phyloP scores from a whole-genome alignment of 805 yeast species.

The Hanseniaspora opuntiae region DNA sequence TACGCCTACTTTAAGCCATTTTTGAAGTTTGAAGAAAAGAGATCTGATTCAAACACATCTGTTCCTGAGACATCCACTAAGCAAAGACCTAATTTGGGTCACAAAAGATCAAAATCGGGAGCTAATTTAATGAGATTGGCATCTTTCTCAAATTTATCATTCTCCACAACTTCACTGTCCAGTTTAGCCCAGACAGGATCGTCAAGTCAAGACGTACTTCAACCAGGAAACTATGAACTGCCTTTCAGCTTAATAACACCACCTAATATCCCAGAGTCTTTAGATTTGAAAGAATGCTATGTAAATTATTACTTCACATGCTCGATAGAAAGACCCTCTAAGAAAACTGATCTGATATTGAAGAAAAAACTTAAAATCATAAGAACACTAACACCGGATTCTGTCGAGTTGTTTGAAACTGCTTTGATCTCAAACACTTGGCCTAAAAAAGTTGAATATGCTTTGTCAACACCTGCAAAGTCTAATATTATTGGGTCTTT shows the following conservation, averaged over 20 bases:
- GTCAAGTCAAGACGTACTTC: slow-evolving; percentile 29
- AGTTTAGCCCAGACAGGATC: slow-evolving; percentile 8
- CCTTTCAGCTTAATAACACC: slow-evolving; percentile 80
- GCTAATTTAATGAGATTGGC: slow-evolving; percentile 26
- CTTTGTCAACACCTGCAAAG: slow-evolving; percentile 71
- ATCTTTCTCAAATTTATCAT: slow-evolving; percentile 16
- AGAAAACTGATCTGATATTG: slow-evolving; percentile 48
- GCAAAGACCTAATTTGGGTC: slow-evolving; percentile 12
- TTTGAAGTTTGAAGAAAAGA: slow-evolving; percentile 16
- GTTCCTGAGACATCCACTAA: neutral
- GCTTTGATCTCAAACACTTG: slow-evolving; percentile 88
- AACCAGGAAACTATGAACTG: slow-evolving; percentile 73
- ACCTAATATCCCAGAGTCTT: slow-evolving; percentile 59
- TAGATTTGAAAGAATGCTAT: slow-evolving; percentile 77
- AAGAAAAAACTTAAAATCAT: slow-evolving; percentile 67
- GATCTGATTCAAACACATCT: slow-evolving; percentile 16
- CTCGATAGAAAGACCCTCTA: slow-evolving; percentile 68
- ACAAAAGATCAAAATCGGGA: slow-evolving; percentile 25
- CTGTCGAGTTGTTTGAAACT: slow-evolving; percentile 78
- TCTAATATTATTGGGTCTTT: slow-evolving; percentile 83
- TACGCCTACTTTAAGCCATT: slow-evolving; percentile 40
- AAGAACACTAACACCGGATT: slow-evolving; percentile 76
- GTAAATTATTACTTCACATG: slow-evolving; percentile 59
- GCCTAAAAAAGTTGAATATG: slow-evolving; percentile 87
- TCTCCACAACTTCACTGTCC: slow-evolving; percentile 16